A percentile compares a stretch with the other conserved stretches of the same genome.
These are phyloP conservation scores for Prunus kanzakura DNA, from an alignment of 306 rosid genomes.

Conservation along the genomic window DNA sequence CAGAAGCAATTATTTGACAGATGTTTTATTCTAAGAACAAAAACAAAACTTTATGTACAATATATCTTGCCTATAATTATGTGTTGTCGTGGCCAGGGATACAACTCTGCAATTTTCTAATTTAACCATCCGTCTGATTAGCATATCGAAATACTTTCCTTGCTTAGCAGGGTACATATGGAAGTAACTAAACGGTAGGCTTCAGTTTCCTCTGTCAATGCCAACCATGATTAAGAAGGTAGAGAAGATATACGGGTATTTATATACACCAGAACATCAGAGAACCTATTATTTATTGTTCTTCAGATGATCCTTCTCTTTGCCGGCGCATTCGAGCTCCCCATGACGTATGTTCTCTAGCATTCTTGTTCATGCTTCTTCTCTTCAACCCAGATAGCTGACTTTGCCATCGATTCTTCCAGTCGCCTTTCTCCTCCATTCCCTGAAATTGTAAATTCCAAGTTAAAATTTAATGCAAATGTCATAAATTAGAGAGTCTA, in stretches of 20 bases:
- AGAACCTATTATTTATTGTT: slow-evolving; percentile 8
- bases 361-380: slow-evolving; percentile 53
- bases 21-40: no score
- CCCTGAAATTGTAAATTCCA: slow-evolving; percentile 35
- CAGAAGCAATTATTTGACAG: no score
- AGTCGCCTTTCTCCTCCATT: slow-evolving; percentile 37
- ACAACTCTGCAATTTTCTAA: background rate
- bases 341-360: slow-evolving; percentile 55
- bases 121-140: background rate
- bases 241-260: background rate
- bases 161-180: background rate
- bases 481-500: background rate
- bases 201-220: background rate
- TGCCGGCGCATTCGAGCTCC: slow-evolving; percentile 77
- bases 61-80: background rate
- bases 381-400: slow-evolving; percentile 62
- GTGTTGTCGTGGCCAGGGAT: background rate
- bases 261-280: background rate
- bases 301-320: slow-evolving; percentile 35
- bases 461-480: background rate
- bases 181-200: background rate
- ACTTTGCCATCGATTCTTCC: slow-evolving; percentile 62
- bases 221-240: background rate
- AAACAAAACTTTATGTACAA: slow-evolving; percentile 2
- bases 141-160: background rate